phyloP scores from a whole-genome alignment of 352 stramenopile species.

The Globisporangium recalcitrans region DNA sequence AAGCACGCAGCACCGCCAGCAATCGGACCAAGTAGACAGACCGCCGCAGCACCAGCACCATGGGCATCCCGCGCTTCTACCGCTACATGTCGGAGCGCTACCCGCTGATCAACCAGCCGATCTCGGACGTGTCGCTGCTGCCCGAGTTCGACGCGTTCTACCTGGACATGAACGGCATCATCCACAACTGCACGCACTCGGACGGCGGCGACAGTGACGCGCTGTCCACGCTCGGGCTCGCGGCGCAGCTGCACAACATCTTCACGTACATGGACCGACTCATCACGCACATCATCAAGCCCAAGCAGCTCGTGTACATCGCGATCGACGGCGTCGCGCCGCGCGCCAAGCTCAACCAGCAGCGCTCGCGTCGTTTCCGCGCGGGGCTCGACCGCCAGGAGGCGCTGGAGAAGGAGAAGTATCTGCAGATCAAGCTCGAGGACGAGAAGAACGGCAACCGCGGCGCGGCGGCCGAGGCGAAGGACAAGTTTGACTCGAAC shows the following conservation, averaged over 20 bases:
- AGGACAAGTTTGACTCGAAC: slow-evolving; percentile 96
- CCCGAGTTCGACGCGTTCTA: slow-evolving; percentile 99
- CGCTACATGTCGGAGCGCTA: slow-evolving; percentile 94
- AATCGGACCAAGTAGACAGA: background rate
- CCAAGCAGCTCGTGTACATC: slow-evolving; percentile 96
- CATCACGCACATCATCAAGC: slow-evolving; percentile 96
- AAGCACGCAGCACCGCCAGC: too few relatives aligned
- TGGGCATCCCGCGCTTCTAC: slow-evolving; percentile 93
- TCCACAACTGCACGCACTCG: slow-evolving; percentile 98
- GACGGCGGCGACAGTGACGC: slow-evolving; percentile 88
- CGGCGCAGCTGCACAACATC: slow-evolving; percentile 92
- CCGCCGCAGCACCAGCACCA: slow-evolving; percentile 20
- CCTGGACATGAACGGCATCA: slow-evolving; percentile 99
- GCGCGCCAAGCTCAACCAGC: slow-evolving; percentile 99
- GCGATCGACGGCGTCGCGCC: slow-evolving; percentile 98
- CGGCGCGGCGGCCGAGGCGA: slow-evolving; percentile 24
- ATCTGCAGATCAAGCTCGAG: slow-evolving; percentile 66
- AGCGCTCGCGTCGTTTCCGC: slow-evolving; percentile 94
- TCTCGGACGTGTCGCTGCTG: slow-evolving; percentile 94
- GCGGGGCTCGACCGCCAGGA: slow-evolving; percentile 77
- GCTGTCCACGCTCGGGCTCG: slow-evolving; percentile 88
- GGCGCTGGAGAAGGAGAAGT: slow-evolving; percentile 54
- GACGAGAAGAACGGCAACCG: slow-evolving; percentile 67
- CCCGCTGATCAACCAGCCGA: slow-evolving; percentile 98
- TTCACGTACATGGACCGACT: slow-evolving; percentile 92